Conservation (phyloP, 441 rosid species). For the Hura crepitans region DNA sequence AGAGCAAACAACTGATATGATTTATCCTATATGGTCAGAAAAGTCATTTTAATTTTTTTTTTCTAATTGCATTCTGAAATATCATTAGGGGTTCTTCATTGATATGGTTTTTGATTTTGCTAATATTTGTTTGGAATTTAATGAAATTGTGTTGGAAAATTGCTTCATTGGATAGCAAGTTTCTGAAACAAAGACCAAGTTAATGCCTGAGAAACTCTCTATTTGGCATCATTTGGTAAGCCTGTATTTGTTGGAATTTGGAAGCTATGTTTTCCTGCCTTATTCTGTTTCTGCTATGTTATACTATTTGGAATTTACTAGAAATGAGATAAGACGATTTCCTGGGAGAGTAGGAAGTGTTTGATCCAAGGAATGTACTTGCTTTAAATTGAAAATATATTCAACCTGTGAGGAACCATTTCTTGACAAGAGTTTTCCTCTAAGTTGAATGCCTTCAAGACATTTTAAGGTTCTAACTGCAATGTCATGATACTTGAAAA, state of each 20-base stretch:
- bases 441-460: constrained; percentile 2
- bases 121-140: background rate
- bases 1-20: background rate
- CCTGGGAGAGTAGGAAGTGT: background rate
- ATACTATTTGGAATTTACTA: too few relatives aligned
- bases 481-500: background rate
- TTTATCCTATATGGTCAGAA: background rate
- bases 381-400: background rate
- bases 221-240: background rate
- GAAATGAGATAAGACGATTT: background rate
- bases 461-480: background rate
- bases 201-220: background rate
- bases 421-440: background rate
- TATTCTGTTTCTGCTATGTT: background rate
- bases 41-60: background rate
- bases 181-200: background rate
- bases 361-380: background rate
- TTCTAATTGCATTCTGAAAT: background rate
- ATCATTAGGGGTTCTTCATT: background rate
- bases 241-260: constrained; percentile 9
- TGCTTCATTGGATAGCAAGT: background rate
- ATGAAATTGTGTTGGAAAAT: background rate
- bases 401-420: background rate
- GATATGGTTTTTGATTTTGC: background rate
- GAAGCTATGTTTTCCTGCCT: background rate